Evolutionary conservation across 1,139 yeast genomes (phyloP), one percentile per base, ranked within the genome.

Genomic region (Ogataea hybrid): DNA sequence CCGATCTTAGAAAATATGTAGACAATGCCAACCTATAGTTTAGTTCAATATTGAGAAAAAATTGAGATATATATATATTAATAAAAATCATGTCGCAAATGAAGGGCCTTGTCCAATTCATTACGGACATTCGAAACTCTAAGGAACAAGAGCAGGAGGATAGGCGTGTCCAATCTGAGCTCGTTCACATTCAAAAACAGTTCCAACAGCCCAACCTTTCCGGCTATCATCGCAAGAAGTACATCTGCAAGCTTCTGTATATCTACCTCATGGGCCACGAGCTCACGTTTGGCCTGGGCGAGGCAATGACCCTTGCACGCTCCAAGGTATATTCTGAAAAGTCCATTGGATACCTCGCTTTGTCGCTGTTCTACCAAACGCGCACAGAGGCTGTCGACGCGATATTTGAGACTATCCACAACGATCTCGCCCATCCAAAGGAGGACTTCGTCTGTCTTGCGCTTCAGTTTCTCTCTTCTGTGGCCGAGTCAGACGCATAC

Each of bases 181-280:
- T 92, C 53, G 83, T 84, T 42, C 87, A 87, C 60, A 85, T 92
- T 42, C 85, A 85, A 47, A 73, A 77, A 47, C 89, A 88, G 58
- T 87, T 90, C 63, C 48, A 51, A 31, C 51, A 62, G 35, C 48
- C 63, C 12, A 47, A 48, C 28, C 47, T 59, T 21, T 49, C 59
- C 48, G 89, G 90, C 9, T 89, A 89, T 61, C 95, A 88, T 58
- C 74, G 80, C 62, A 88, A 87, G 64, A 92, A 92, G 63, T 88
- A 89, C 62, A 71, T 92, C 36, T 85, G 95, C 59, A 92, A 92
- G 62, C 68, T 90, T 54, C 66, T 84, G 8, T 83, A 81, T 58
- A 79, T 83, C 45, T 85, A 73, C 64, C 70, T 82, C 52, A 60
- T 86, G 61, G 83, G 92, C 41, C 68, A 81, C 58, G 74, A 77